phyloP scores from a whole-genome alignment of 192 early-diverging fungal species.

The Physocladia obscura region DNA sequence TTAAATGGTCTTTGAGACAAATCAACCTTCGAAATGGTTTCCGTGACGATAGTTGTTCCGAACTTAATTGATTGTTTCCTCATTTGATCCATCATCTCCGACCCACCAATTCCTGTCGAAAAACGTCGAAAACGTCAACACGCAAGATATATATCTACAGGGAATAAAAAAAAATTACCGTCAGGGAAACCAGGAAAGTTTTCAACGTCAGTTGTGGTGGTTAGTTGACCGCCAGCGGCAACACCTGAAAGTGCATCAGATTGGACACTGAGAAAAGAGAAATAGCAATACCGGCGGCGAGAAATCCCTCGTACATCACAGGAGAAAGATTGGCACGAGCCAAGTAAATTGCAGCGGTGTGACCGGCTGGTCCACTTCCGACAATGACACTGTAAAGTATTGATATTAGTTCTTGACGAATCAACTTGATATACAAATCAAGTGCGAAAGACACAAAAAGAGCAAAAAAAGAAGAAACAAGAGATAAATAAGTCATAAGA shows the following conservation, averaged over 20 bases:
- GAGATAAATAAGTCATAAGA: background rate
- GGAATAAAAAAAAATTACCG: constrained; percentile 20
- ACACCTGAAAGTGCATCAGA: constrained; percentile 38
- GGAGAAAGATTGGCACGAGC: constrained; percentile 91
- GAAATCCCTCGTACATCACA: constrained; percentile 50
- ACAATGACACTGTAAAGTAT: constrained; percentile 16
- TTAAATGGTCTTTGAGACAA: constrained; percentile 82
- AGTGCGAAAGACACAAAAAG: background rate
- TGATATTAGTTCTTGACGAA: background rate
- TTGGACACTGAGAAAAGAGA: background rate
- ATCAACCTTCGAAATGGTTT: constrained; percentile 92
- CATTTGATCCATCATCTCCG: constrained; percentile 86
- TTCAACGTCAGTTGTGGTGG: constrained; percentile 95
- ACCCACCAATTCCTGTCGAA: constrained; percentile 71
- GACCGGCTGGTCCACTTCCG: constrained; percentile 81
- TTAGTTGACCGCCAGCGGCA: constrained; percentile 81
- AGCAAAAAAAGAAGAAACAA: background rate
- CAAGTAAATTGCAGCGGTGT: constrained; percentile 80
- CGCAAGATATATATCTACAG: background rate
- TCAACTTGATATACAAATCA: background rate
- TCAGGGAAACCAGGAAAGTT: constrained; percentile 80
- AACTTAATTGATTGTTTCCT: constrained; percentile 78
- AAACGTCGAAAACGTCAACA: constrained; percentile 76
- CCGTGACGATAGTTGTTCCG: constrained; percentile 86
- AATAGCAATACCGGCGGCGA: constrained; percentile 22